Conservation (phyloP, 1,284 basidiomycete species). For the Paramarasmius palmivorus region DNA sequence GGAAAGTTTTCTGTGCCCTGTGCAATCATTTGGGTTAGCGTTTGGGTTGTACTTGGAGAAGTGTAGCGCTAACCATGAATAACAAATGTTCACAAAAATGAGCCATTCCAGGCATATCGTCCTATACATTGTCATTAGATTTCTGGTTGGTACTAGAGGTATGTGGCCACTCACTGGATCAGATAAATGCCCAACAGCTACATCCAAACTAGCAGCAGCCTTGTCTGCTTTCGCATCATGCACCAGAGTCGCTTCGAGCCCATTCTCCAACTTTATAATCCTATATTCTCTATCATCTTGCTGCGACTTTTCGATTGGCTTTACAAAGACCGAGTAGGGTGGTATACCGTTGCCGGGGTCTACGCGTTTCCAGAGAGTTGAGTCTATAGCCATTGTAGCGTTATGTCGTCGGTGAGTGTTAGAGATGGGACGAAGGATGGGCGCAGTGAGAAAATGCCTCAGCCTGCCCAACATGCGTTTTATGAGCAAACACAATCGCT, state of each 20-base stretch:
- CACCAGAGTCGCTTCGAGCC: conserved; percentile 84
- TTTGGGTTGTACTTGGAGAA: neutral
- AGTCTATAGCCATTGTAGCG: no score
- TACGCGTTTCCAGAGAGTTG: conserved; percentile 25
- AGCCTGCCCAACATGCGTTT: no score
- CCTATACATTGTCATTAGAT: conserved; percentile 38
- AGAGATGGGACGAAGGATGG: no score
- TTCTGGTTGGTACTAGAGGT: neutral
- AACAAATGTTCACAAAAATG: conserved; percentile 96
- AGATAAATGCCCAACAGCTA: conserved; percentile 91
- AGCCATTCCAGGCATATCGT: conserved; percentile 86
- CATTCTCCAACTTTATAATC: conserved; percentile 85
- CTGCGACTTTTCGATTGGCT: conserved; percentile 72
- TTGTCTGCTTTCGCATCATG: conserved; percentile 92
- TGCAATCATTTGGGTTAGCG: conserved; percentile 1
- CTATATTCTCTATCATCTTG: conserved; percentile 81
- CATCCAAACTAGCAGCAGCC: conserved; percentile 93
- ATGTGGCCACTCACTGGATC: conserved; percentile 76
- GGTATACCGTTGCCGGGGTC: conserved; percentile 30
- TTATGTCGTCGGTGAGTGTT: no score
- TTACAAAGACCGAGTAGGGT: conserved; percentile 57
- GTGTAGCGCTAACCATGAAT: conserved; percentile 74
- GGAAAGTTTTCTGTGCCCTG: conserved; percentile 85
- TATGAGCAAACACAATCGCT: no score
- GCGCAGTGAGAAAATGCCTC: no score